phyloP scores from a whole-genome alignment of 129 eudicot genomes.

The Lactuca sativa region DNA sequence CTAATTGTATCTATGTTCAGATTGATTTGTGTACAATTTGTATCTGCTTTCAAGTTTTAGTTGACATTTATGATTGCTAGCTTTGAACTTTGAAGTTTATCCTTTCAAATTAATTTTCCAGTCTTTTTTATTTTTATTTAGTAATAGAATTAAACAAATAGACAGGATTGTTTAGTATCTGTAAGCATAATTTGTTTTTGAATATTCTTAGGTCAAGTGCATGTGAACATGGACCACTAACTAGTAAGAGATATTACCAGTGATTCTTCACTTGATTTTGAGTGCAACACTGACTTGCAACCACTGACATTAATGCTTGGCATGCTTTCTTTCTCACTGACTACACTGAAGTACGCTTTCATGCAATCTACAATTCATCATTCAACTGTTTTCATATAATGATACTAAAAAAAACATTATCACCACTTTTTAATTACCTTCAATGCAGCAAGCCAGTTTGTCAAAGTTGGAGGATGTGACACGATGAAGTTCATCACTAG shows the following conservation, averaged over 20 bases:
- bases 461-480: constrained; percentile 57
- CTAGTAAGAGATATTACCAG: constrained; percentile 48
- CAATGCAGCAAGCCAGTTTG: constrained; percentile 54
- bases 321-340: constrained; percentile 47
- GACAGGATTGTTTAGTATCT: not conserved
- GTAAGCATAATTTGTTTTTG: not conserved
- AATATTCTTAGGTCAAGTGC: not conserved
- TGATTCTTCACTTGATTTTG: constrained; percentile 78
- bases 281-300: constrained; percentile 65
- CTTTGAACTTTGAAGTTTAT: not conserved
- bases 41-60: not conserved
- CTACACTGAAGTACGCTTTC: constrained; percentile 54
- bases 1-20: not conserved
- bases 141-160: not conserved
- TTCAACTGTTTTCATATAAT: not conserved
- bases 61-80: not conserved
- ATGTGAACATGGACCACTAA: constrained; percentile 13
- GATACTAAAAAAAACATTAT: not conserved
- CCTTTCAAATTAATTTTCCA: not conserved
- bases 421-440: constrained; percentile 40
- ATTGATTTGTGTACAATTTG: not conserved
- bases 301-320: constrained; percentile 30
- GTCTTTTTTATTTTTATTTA: not conserved
- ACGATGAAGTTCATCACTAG: constrained; percentile 76
- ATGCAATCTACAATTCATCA: constrained; percentile 55